These are phyloP conservation scores for Cystobasidium tubakii DNA, from an alignment of 768 basidiomycete species.

Conservation along the genomic window DNA sequence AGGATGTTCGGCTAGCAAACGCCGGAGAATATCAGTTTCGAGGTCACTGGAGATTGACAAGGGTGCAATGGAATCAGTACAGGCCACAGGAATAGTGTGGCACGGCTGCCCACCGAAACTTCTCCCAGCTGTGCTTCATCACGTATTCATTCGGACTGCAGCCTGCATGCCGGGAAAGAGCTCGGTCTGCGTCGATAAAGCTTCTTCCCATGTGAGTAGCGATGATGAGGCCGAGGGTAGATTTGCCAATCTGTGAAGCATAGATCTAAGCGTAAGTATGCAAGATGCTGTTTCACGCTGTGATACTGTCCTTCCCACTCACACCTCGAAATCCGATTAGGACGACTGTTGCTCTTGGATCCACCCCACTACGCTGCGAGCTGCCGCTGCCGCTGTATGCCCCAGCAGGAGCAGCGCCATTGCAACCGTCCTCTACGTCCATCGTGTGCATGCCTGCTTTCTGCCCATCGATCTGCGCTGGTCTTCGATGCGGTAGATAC, in stretches of 20 bases:
- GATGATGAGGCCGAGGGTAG: slow-evolving; percentile 72
- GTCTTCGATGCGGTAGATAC: no score
- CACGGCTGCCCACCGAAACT: slow-evolving; percentile 22
- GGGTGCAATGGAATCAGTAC: no score
- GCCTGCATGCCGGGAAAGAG: slow-evolving; percentile 59
- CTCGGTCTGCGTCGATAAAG: slow-evolving; percentile 74
- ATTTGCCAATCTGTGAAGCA: slow-evolving; percentile 60
- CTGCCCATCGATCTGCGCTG: not conserved
- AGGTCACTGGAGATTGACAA: slow-evolving; percentile 63
- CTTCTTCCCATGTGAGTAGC: slow-evolving; percentile 65
- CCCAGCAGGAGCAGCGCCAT: not conserved
- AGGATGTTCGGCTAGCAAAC: slow-evolving; percentile 59
- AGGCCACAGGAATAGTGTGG: no score
- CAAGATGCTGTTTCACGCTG: not conserved
- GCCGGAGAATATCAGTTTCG: slow-evolving; percentile 63
- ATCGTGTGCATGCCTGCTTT: not conserved
- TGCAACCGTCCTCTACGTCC: not conserved
- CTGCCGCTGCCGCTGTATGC: not conserved
- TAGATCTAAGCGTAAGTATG: not conserved
- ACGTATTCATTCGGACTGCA: slow-evolving; percentile 58
- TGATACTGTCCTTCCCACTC: not conserved
- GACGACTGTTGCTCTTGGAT: slow-evolving; percentile 54
- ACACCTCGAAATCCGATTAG: slow-evolving; percentile 59
- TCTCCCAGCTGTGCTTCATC: slow-evolving; percentile 23
- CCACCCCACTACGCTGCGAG: not conserved